Percentiles rank a stretch among this genome's conserved stretches.
These are phyloP conservation scores for Wickerhamiella siamensis DNA, from an alignment of 805 yeast genomes.

Conservation along the genomic window DNA sequence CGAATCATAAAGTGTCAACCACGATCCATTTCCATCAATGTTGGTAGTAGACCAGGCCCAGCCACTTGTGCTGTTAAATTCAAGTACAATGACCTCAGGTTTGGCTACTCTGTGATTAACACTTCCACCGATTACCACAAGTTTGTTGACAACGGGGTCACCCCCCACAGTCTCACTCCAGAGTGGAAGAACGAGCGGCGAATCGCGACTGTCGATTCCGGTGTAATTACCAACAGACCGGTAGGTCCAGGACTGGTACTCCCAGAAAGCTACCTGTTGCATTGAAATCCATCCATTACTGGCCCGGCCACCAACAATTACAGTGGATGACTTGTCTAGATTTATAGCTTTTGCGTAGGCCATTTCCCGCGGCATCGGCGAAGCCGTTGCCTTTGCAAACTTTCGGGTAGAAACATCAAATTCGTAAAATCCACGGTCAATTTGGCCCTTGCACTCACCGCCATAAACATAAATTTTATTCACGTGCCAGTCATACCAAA, in stretches of 20 bases:
- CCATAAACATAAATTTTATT: conserved; percentile 22
- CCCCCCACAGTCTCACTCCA: conserved; percentile 22
- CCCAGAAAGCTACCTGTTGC: conserved; percentile 64
- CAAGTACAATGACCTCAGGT: conserved; percentile 33
- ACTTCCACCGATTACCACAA: conserved; percentile 51
- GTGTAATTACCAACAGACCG: conserved; percentile 22
- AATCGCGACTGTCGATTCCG: conserved; percentile 38
- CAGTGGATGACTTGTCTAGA: conserved; percentile 10
- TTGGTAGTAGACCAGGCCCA: conserved; percentile 31
- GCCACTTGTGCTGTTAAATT: conserved; percentile 25
- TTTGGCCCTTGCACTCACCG: conserved; percentile 18
- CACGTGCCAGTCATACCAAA: conserved; percentile 17
- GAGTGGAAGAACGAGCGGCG: conserved; percentile 42
- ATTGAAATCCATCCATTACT: conserved; percentile 53
- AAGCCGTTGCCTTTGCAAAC: conserved; percentile 10
- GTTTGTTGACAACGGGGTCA: conserved; percentile 12
- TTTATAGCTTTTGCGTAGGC: conserved; percentile 14
- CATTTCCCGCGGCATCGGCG: conserved; percentile 19
- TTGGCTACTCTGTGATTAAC: conserved; percentile 27
- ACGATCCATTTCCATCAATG: conserved; percentile 4
- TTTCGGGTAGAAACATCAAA: conserved; percentile 12
- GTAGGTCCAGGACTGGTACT: conserved; percentile 56
- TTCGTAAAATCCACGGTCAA: conserved; percentile 15
- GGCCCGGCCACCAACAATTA: conserved; percentile 52
- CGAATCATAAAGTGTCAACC: conserved; percentile 12